These are phyloP conservation scores for Fragaria vesca DNA, from an alignment of 306 rosid species.

Conservation along the genomic window DNA sequence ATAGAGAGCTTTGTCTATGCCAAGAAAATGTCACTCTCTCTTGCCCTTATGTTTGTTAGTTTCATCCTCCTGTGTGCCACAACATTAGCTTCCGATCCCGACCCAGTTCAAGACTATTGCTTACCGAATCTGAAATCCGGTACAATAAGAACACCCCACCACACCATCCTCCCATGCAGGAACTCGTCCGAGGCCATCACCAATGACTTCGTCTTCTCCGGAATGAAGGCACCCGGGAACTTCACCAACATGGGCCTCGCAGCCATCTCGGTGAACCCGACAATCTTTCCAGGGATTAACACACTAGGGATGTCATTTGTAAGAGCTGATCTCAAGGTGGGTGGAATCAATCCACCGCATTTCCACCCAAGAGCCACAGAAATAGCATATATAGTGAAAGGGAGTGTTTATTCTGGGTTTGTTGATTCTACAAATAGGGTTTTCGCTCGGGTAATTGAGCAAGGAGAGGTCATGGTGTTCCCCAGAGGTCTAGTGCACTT, in stretches of 20 bases:
- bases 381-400: slow-evolving; percentile 59
- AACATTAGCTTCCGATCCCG: slow-evolving; percentile 77
- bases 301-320: slow-evolving; percentile 83
- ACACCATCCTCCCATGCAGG: slow-evolving; percentile 61
- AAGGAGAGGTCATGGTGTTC: slow-evolving; percentile 88
- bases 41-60: slow-evolving; percentile 28
- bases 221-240: slow-evolving; percentile 48
- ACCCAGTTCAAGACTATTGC: slow-evolving; percentile 92
- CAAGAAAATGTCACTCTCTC: slow-evolving; percentile 41
- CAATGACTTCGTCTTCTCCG: slow-evolving; percentile 69
- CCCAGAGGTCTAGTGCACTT: slow-evolving; percentile 85
- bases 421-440: slow-evolving; percentile 75
- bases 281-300: slow-evolving; percentile 73
- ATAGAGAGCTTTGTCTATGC: neutral
- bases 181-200: slow-evolving; percentile 61
- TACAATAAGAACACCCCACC: slow-evolving; percentile 33
- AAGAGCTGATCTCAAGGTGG: slow-evolving; percentile 62
- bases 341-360: slow-evolving; percentile 86
- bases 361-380: slow-evolving; percentile 92
- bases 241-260: slow-evolving; percentile 67
- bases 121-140: slow-evolving; percentile 55
- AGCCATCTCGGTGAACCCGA: slow-evolving; percentile 49
- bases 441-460: slow-evolving; percentile 54
- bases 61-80: slow-evolving; percentile 30
- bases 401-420: slow-evolving; percentile 74